Conservation (phyloP, 139 green algal species). For the Monoraphidium neglectum region DNA sequence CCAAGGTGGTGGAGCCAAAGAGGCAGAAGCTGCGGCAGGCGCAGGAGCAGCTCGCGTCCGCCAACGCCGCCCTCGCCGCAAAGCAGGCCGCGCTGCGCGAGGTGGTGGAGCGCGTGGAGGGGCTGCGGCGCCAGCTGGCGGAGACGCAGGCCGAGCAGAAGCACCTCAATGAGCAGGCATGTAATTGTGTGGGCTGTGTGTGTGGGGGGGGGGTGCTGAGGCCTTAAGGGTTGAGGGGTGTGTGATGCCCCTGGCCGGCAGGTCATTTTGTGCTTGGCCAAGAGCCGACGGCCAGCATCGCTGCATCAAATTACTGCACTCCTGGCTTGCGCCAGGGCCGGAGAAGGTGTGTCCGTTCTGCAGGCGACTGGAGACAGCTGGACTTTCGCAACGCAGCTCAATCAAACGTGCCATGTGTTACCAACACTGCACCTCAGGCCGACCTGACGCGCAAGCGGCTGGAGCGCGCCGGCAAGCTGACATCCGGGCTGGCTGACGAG, state of each 20-base stretch:
- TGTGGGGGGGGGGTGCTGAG: no score
- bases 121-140: conserved; percentile 58
- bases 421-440: conserved; percentile 34
- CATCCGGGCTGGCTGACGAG: conserved; percentile 74
- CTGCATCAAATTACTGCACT: no score
- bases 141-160: conserved; percentile 71
- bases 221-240: no score
- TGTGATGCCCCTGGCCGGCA: no score
- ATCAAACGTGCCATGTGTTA: no score
- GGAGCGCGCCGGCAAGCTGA: conserved; percentile 80
- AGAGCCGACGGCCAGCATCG: no score
- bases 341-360: no score
- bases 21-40: conserved; percentile 63
- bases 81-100: conserved; percentile 74
- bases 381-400: no score
- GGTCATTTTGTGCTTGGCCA: no score
- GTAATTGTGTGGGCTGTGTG: no score
- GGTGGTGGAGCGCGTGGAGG: conserved; percentile 63
- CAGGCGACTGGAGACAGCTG: no score
- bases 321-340: no score
- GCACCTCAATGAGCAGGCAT: conserved; percentile 71
- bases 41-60: conserved; percentile 59
- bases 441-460: conserved; percentile 70
- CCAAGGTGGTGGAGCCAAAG: conserved; percentile 80
- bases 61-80: conserved; percentile 68